These are phyloP conservation scores for Serendipita indica DNA, from an alignment of 768 basidiomycete species.

Conservation along the genomic window DNA sequence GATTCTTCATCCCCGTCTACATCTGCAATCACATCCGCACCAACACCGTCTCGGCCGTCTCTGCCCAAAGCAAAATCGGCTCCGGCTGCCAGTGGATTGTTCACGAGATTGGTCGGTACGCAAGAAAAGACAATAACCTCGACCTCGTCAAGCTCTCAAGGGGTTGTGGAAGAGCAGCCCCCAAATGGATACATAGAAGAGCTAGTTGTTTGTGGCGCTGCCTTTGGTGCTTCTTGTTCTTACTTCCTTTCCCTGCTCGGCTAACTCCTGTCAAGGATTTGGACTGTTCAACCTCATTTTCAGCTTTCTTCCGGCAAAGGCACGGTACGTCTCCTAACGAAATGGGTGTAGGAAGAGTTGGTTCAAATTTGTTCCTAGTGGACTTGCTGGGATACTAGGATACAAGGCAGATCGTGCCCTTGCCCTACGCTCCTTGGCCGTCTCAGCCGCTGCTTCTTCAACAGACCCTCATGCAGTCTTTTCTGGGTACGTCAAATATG, in stretches of 20 bases:
- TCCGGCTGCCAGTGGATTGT: conserved; percentile 15
- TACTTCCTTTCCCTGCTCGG: background rate
- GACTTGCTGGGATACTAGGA: conserved; percentile 60
- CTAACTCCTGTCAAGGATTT: conserved; percentile 24
- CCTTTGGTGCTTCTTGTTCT: conserved; percentile 40
- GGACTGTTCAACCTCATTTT: conserved; percentile 72
- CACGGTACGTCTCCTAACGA: conserved; percentile 34
- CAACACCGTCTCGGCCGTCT: conserved; percentile 14
- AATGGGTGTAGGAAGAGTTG: background rate
- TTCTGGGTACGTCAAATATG: conserved; percentile 53
- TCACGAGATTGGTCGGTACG: conserved; percentile 21
- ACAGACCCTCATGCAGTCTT: conserved; percentile 63
- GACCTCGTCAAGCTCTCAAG: too few relatives aligned
- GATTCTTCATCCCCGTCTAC: conserved; percentile 21
- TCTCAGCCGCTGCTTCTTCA: conserved; percentile 43
- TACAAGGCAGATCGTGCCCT: conserved; percentile 57
- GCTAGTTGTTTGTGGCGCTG: conserved; percentile 56
- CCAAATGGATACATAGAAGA: conserved; percentile 52
- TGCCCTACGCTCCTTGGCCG: conserved; percentile 51
- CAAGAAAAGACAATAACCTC: too few relatives aligned
- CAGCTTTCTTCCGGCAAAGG: conserved; percentile 54
- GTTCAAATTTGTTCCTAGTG: conserved; percentile 26
- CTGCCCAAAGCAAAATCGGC: conserved; percentile 5
- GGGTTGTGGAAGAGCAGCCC: conserved; percentile 12
- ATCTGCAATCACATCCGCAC: background rate